Percentiles rank a stretch among this genome's conserved stretches.
These are phyloP conservation scores for Hevea brasiliensis DNA, from an alignment of 345 rosid genomes.

Conservation along the genomic window DNA sequence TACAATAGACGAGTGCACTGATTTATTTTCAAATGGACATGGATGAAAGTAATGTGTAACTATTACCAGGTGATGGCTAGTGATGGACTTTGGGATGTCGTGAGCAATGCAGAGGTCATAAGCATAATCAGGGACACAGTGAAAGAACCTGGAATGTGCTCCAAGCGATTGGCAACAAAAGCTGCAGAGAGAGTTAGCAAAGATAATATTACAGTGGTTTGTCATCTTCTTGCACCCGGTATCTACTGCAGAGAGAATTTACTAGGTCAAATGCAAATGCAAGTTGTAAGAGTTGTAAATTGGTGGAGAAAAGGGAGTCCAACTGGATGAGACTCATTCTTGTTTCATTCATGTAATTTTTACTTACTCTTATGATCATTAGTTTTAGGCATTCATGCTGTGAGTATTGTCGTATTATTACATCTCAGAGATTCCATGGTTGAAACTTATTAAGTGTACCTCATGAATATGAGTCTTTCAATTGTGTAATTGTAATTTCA, in stretches of 20 bases:
- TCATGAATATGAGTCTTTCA: too few species aligned
- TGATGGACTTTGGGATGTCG: conserved; percentile 93
- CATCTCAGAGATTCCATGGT: too few species aligned
- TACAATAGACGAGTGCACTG: background rate
- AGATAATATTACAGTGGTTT: conserved; percentile 87
- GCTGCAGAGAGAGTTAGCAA: conserved; percentile 90
- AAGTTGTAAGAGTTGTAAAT: background rate
- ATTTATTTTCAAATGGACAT: background rate
- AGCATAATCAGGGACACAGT: conserved; percentile 78
- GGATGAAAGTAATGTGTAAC: conserved; percentile 11
- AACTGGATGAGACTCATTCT: too few species aligned
- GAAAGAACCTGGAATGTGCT: conserved; percentile 87
- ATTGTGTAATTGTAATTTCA: too few species aligned
- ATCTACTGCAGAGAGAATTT: conserved; percentile 86
- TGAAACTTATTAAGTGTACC: too few species aligned
- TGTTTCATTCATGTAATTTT: too few species aligned
- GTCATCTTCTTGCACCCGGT: conserved; percentile 79
- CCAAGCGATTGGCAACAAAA: conserved; percentile 89
- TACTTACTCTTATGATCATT: too few species aligned
- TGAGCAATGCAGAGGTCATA: conserved; percentile 62
- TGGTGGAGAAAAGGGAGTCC: too few species aligned
- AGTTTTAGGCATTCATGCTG: too few species aligned
- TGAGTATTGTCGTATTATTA: too few species aligned
- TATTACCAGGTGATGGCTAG: conserved; percentile 82
- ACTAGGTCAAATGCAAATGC: conserved; percentile 33